A percentile compares a stretch with the other conserved stretches of the same genome.
phyloP scores from a whole-genome alignment of 176 grass and related monocot genomes.

The Oryza brachyantha region DNA sequence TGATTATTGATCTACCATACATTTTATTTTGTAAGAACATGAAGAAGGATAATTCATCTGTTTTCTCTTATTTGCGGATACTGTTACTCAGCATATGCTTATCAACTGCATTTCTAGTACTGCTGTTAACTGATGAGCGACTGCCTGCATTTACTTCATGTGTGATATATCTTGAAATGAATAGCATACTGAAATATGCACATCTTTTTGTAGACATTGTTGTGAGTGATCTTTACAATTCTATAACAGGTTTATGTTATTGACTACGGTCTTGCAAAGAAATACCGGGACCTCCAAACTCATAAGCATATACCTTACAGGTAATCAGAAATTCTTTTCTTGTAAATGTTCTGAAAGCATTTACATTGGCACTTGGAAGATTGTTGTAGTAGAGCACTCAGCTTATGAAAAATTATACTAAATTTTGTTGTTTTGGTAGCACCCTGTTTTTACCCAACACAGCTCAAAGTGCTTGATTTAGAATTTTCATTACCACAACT shows the following conservation, averaged over 20 bases:
- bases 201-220: background rate
- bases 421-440: background rate
- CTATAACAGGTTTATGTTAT: slow-evolving; percentile 56
- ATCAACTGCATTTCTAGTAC: background rate
- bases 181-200: background rate
- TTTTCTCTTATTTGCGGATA: background rate
- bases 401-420: background rate
- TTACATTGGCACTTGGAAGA: background rate
- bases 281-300: slow-evolving; percentile 68
- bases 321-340: slow-evolving; percentile 31
- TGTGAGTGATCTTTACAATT: background rate
- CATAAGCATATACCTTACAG: slow-evolving; percentile 74
- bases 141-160: background rate
- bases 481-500: background rate
- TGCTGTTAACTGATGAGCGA: background rate
- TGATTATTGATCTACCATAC: background rate
- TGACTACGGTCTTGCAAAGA: slow-evolving; percentile 70
- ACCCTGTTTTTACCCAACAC: background rate
- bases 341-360: slow-evolving; percentile 4
- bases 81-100: background rate
- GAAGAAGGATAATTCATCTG: background rate
- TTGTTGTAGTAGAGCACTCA: slow-evolving; percentile 16
- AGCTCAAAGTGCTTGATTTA: slow-evolving; percentile 8
- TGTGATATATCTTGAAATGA: background rate
- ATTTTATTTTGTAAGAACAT: background rate